Evolutionary conservation across 805 yeast species (phyloP).

Genomic region (Pichia ethanolica): DNA sequence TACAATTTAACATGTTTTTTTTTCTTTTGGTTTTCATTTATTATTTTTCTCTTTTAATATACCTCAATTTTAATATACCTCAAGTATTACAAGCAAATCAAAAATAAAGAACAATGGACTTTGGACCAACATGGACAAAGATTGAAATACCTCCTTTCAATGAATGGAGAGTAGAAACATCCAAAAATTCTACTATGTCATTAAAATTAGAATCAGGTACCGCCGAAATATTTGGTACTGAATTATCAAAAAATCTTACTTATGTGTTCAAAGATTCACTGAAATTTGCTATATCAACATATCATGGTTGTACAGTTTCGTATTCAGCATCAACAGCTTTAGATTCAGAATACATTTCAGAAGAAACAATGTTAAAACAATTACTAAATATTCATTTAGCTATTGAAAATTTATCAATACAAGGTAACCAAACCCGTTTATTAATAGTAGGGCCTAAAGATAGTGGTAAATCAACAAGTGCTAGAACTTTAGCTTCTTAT

Average conservation of each 20-base stretch:
- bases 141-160: slow-evolving; percentile 17
- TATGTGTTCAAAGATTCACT: slow-evolving; percentile 46
- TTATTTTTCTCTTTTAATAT: no score
- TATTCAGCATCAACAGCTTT: slow-evolving; percentile 36
- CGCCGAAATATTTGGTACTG: slow-evolving; percentile 92
- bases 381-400: slow-evolving; percentile 71
- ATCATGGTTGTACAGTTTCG: slow-evolving; percentile 58
- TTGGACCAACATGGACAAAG: slow-evolving; percentile 3
- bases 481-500: slow-evolving; percentile 64
- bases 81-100: no score
- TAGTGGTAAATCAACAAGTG: slow-evolving; percentile 73
- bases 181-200: neutral
- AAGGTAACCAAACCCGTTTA: slow-evolving; percentile 40
- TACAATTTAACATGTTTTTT: neutral
- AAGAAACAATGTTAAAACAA: slow-evolving; percentile 46
- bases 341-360: slow-evolving; percentile 55
- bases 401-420: slow-evolving; percentile 44
- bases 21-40: no score
- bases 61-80: no score
- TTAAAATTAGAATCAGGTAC: slow-evolving; percentile 47
- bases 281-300: slow-evolving; percentile 49
- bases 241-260: slow-evolving; percentile 64
- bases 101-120: neutral
- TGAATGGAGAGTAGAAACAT: slow-evolving; percentile 4
- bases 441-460: slow-evolving; percentile 65